phyloP scores from a whole-genome alignment of 371 early-diverging fungal species.

The Mucor indicus region DNA sequence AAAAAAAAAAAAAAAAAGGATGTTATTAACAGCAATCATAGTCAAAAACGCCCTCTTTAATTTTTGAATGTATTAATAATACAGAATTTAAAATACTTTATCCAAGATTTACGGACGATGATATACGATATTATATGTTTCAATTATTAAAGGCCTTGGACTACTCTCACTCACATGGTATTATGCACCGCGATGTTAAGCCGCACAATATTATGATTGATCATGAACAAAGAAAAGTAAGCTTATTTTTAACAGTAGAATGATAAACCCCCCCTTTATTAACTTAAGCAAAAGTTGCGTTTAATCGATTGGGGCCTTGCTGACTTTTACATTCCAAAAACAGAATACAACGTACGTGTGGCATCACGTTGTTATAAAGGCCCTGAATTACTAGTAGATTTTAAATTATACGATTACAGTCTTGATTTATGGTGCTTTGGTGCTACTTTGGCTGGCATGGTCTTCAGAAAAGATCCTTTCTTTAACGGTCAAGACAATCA shows the following conservation, averaged over 20 bases:
- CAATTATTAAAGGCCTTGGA: constrained; percentile 97
- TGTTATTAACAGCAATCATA: constrained; percentile 1
- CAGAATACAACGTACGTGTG: constrained; percentile 97
- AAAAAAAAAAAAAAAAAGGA: background rate
- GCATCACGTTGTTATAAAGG: constrained; percentile 99
- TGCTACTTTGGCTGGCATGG: constrained; percentile 98
- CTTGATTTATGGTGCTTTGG: constrained; percentile 99
- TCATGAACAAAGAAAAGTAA: constrained; percentile 85
- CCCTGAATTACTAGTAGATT: constrained; percentile 98
- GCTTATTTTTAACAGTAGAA: too few relatives aligned
- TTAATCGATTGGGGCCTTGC: constrained; percentile 99
- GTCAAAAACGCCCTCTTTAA: constrained; percentile 93
- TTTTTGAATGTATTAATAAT: constrained; percentile 95
- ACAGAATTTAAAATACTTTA: constrained; percentile 72
- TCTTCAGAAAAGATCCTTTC: constrained; percentile 98
- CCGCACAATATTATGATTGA: constrained; percentile 99
- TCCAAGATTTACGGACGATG: constrained; percentile 83
- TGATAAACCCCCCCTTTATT: too few relatives aligned
- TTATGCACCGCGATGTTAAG: constrained; percentile 99
- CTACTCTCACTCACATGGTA: constrained; percentile 97
- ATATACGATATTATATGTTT: constrained; percentile 94
- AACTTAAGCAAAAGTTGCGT: constrained; percentile 61
- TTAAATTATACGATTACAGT: constrained; percentile 98
- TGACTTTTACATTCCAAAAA: constrained; percentile 98
- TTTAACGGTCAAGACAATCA: constrained; percentile 99